Evolutionary conservation across 2,329 filamentous ascomycete species (phyloP).

Genomic region (Apiospora phragmitis): DNA sequence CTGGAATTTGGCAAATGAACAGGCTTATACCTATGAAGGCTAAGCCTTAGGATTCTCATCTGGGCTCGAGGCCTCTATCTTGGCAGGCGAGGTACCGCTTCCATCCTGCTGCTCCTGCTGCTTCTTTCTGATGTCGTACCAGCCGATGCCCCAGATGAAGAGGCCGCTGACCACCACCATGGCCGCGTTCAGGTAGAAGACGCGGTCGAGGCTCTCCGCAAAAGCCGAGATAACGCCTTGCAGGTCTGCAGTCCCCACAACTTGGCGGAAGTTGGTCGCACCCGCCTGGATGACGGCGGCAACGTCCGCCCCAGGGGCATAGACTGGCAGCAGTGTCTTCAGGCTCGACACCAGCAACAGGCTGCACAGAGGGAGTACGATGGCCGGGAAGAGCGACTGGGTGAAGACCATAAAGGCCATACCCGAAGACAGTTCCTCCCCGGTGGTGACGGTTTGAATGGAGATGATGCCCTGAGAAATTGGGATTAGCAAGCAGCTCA

Average conservation of each 20-base stretch:
- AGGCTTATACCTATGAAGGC: too few species aligned
- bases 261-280: slow-evolving; percentile 29
- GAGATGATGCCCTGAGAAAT: slow-evolving; percentile 37
- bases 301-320: slow-evolving; percentile 37
- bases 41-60: too few species aligned
- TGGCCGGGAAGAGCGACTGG: slow-evolving; percentile 42
- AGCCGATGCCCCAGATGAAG: not conserved
- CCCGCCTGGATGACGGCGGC: slow-evolving; percentile 33
- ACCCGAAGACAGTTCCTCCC: slow-evolving; percentile 28
- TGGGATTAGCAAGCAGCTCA: slow-evolving; percentile 17
- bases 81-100: too few species aligned
- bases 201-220: slow-evolving; percentile 42
- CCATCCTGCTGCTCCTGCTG: too few species aligned
- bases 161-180: slow-evolving; percentile 37
- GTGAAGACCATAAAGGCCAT: slow-evolving; percentile 39
- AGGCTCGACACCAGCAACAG: slow-evolving; percentile 52
- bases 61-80: too few species aligned
- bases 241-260: slow-evolving; percentile 32
- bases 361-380: slow-evolving; percentile 54
- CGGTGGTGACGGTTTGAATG: slow-evolving; percentile 37
- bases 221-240: slow-evolving; percentile 41
- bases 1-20: too few species aligned
- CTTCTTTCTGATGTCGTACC: not conserved
- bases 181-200: slow-evolving; percentile 45
- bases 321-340: slow-evolving; percentile 35